These are phyloP conservation scores for Annulohypoxylon bovei DNA, from an alignment of 495 filamentous ascomycete species.

Conservation along the genomic window DNA sequence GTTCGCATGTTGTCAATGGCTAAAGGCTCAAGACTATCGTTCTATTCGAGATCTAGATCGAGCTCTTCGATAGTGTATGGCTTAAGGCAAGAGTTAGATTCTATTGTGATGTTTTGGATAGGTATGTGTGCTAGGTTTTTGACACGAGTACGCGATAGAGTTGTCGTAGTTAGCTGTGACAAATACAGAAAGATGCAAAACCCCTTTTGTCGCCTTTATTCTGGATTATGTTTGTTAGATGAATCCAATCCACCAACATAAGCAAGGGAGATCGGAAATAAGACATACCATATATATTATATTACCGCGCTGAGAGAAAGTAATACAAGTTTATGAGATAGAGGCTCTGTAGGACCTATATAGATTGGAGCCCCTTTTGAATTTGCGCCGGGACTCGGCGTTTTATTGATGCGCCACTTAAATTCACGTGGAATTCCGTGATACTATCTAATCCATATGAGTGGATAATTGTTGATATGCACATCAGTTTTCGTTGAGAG, in stretches of 20 bases:
- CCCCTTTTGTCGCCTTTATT: background rate
- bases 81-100: background rate
- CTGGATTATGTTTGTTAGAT: background rate
- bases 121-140: background rate
- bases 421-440: background rate
- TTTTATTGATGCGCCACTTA: slow-evolving; percentile 33
- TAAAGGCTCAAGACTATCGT: background rate
- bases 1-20: background rate
- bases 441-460: background rate
- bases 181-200: background rate
- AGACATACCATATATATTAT: background rate
- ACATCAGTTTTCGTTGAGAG: background rate
- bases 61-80: background rate
- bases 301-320: too few species aligned
- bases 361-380: background rate
- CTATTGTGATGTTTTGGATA: slow-evolving; percentile 21
- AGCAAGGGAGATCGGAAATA: background rate
- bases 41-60: background rate
- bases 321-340: background rate
- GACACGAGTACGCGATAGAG: background rate
- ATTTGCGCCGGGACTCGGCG: slow-evolving; percentile 17
- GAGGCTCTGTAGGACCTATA: too few species aligned
- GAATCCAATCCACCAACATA: background rate
- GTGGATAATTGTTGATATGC: slow-evolving; percentile 3
- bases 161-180: background rate